Conservation (phyloP, 805 yeast genomes). For the Barnettozyma botsteinii region DNA sequence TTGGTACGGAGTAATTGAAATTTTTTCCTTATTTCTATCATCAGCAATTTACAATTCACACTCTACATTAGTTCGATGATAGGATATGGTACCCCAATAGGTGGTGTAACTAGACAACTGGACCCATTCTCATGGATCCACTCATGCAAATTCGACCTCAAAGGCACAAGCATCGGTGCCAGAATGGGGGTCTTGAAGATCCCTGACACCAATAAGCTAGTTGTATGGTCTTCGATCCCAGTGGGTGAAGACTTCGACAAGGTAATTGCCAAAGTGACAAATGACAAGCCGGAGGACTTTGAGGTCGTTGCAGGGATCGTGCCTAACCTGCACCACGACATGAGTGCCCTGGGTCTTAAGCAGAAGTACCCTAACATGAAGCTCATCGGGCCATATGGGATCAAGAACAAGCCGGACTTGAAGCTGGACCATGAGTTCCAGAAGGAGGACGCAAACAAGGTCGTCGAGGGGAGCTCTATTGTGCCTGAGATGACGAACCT, state of each 20-base stretch:
- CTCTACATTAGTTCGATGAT: too few relatives aligned
- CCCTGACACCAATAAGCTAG: conserved; percentile 26
- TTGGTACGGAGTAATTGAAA: too few relatives aligned
- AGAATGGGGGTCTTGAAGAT: conserved; percentile 34
- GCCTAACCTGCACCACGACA: conserved; percentile 61
- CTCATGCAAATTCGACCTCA: conserved; percentile 31
- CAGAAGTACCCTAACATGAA: conserved; percentile 43
- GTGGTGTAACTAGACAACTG: conserved; percentile 34
- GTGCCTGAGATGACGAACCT: conserved; percentile 39
- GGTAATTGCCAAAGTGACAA: conserved; percentile 32
- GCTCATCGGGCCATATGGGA: conserved; percentile 45
- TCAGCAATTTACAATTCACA: too few relatives aligned
- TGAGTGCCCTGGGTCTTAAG: conserved; percentile 53
- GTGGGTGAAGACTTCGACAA: conserved; percentile 40
- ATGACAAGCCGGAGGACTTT: conserved; percentile 28
- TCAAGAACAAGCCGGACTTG: conserved; percentile 29
- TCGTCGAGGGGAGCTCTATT: conserved; percentile 30
- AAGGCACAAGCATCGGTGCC: conserved; percentile 31
- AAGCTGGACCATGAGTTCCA: conserved; percentile 37
- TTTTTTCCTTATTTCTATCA: too few relatives aligned
- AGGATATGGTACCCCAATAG: conserved; percentile 36
- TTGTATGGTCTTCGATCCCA: conserved; percentile 58
- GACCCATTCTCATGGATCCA: conserved; percentile 29
- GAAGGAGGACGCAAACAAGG: conserved; percentile 31
- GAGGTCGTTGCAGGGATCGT: conserved; percentile 47